Percentiles rank a stretch among this genome's conserved stretches.
These are phyloP conservation scores for Huntiella bhutanensis DNA, from an alignment of 2,329 filamentous ascomycete species.

Conservation along the genomic window DNA sequence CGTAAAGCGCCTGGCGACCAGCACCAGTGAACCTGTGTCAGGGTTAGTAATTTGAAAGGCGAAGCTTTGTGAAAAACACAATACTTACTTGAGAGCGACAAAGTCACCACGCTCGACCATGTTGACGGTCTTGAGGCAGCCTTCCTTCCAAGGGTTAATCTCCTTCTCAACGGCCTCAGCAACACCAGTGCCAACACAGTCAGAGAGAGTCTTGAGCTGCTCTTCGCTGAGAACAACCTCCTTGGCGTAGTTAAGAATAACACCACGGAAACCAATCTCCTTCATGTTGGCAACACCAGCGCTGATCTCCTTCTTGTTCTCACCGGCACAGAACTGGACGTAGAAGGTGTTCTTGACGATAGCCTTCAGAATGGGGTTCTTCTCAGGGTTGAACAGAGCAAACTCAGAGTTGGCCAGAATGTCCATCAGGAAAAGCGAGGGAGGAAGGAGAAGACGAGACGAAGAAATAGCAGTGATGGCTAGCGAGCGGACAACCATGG, in stretches of 20 bases:
- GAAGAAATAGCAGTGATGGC: slow-evolving; percentile 52
- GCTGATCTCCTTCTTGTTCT: slow-evolving; percentile 48
- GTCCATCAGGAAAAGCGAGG: slow-evolving; percentile 50
- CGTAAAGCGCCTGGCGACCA: slow-evolving; percentile 50
- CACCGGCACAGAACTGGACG: slow-evolving; percentile 77
- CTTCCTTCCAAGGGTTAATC: slow-evolving; percentile 51
- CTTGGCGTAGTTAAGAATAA: slow-evolving; percentile 67
- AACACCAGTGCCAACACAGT: slow-evolving; percentile 27
- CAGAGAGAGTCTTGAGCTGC: slow-evolving; percentile 26
- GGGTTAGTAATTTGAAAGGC: background rate
- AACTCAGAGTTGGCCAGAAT: slow-evolving; percentile 50
- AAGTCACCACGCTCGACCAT: slow-evolving; percentile 46
- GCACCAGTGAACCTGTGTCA: slow-evolving; percentile 54
- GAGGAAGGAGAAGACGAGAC: slow-evolving; percentile 46
- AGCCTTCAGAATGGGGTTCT: slow-evolving; percentile 50
- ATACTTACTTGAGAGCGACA: slow-evolving; percentile 40
- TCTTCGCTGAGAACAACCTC: slow-evolving; percentile 54
- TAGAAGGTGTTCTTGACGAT: slow-evolving; percentile 73
- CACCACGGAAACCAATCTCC: slow-evolving; percentile 58
- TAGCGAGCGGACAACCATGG: slow-evolving; percentile 48
- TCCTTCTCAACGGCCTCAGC: slow-evolving; percentile 35
- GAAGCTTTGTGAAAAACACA: background rate
- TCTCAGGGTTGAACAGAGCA: slow-evolving; percentile 51
- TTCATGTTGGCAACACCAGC: slow-evolving; percentile 47
- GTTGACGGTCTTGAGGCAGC: slow-evolving; percentile 54